phyloP scores from a whole-genome alignment of 768 basidiomycete genomes.

The Albatrellus ellisii region DNA sequence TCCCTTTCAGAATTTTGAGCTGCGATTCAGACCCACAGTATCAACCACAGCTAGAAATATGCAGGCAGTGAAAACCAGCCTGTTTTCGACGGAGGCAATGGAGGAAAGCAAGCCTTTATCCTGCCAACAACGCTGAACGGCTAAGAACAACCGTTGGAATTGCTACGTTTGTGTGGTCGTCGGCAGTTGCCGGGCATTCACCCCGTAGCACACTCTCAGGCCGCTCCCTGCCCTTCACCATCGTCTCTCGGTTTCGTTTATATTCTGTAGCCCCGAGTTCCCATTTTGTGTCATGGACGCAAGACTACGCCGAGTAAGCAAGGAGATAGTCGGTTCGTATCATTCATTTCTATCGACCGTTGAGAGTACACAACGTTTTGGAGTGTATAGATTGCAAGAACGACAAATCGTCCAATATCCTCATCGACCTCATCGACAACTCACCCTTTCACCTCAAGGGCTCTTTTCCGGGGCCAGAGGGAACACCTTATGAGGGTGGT shows the following conservation, averaged over 20 bases:
- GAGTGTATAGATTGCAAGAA: slow-evolving; percentile 86
- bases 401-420: slow-evolving; percentile 81
- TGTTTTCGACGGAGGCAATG: too few relatives aligned
- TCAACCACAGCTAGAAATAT: too few relatives aligned
- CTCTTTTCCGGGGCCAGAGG: slow-evolving; percentile 83
- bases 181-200: too few relatives aligned
- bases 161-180: too few relatives aligned
- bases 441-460: slow-evolving; percentile 89
- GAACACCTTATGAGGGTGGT: slow-evolving; percentile 88
- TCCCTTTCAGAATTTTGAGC: too few relatives aligned
- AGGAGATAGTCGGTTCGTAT: slow-evolving; percentile 73
- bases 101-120: too few relatives aligned
- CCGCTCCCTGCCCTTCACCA: background rate
- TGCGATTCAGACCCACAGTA: too few relatives aligned
- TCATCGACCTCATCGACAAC: slow-evolving; percentile 77
- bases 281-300: slow-evolving; percentile 51
- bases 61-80: too few relatives aligned
- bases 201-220: background rate
- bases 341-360: too few relatives aligned
- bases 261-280: background rate
- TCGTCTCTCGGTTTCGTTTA: background rate
- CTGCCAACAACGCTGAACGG: too few relatives aligned
- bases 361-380: too few relatives aligned
- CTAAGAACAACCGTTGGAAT: too few relatives aligned
- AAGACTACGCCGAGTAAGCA: slow-evolving; percentile 79